Evolutionary conservation across 345 rosid species (phyloP).

Genomic region (Salix exigua): DNA sequence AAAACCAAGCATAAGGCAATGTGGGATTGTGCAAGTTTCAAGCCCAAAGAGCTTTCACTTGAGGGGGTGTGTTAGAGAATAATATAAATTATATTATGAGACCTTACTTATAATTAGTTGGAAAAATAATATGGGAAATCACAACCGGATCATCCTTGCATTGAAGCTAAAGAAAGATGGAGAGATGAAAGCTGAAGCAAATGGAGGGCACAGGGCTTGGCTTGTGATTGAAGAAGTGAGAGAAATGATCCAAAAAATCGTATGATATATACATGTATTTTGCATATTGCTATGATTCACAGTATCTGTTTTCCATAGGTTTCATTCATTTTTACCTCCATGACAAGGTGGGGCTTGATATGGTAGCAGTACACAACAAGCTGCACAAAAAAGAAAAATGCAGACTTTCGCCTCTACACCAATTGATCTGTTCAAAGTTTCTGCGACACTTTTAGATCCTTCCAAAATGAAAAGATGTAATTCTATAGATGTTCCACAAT

Average conservation of each 20-base stretch:
- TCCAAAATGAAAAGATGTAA: neutral
- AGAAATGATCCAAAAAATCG: constrained; percentile 61
- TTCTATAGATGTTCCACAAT: neutral
- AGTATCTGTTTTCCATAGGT: neutral
- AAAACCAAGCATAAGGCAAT: too few species aligned
- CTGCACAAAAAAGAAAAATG: neutral
- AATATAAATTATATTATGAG: too few species aligned
- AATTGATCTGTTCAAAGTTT: neutral
- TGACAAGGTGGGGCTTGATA: too few species aligned
- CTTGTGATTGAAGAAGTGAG: constrained; percentile 81
- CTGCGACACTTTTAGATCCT: neutral
- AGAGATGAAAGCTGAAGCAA: neutral
- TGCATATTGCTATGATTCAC: too few species aligned
- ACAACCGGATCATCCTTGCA: neutral
- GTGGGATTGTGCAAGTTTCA: too few species aligned
- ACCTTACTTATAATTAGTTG: too few species aligned
- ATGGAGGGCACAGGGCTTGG: constrained; percentile 97
- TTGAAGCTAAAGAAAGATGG: too few species aligned
- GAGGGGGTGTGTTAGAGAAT: too few species aligned
- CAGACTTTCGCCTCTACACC: neutral
- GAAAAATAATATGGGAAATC: neutral
- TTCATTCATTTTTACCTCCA: too few species aligned
- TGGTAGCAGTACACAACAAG: neutral
- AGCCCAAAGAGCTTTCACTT: too few species aligned
- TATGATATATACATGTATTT: constrained; percentile 18